Evolutionary conservation across 1,139 yeast genomes (phyloP), one percentile per base, ranked within the genome.

Genomic region (Geotrichum carabidarum): DNA sequence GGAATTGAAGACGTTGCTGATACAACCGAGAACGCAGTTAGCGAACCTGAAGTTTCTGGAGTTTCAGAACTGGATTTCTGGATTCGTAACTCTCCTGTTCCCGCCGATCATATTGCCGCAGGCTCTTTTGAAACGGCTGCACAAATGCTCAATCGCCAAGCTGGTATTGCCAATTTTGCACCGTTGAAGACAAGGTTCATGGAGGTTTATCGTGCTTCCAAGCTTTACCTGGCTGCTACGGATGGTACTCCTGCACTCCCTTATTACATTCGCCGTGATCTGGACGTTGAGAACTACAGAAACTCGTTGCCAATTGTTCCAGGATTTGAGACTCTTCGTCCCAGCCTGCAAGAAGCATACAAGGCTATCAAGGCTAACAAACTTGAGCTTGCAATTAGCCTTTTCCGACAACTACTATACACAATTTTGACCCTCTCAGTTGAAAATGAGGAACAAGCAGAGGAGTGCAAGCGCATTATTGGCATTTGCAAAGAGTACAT

Each of bases 51-150:
- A 17, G 71, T 66, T 4, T 62, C 68, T 5, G 69, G 67, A 17
- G 77, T 78, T 17, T 79, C 83, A 36, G 97, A 91, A 70, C 71
- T 84, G 44, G 85, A 85, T 3, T 71, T 74, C 60, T 94, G 99
- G 99, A 79, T 87, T 43, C 85, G 93, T 61, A 88, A 86, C 71
- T 88, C 97, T 15, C 87, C 86, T 60, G 79, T 93, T 53, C 90
- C 98, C 4, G 98, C 96, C 38, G 90, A 88, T 40, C 89, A 89
- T 64, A 90, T 86, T 65, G 97, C 99, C 1, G 91, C 97, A 1
- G 99, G 99, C 63, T 88, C 95, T 6, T 90, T 91, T 69, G 98
- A 91, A 61, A 88, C 93, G 59, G 99, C 99, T 47, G 94, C 97
- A 42, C 93, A 89, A 63, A 79, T 94, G 66, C 79, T 94, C 65